Conservation (phyloP, 352 stramenopile species). For the Thraustochytrium sp. region DNA sequence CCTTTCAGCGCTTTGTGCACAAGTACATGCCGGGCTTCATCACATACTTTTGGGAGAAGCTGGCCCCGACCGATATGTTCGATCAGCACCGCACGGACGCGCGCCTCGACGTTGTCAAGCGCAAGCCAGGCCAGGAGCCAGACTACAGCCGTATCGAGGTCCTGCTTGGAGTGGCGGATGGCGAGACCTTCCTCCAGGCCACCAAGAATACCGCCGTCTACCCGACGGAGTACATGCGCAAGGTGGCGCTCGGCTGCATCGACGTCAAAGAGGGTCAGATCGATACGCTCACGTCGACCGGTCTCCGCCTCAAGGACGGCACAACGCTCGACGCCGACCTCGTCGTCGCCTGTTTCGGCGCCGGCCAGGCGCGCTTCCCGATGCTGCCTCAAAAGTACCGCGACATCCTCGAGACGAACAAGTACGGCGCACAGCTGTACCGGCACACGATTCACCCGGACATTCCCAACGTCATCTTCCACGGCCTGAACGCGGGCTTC, state of each 20-base stretch:
- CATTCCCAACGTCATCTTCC: not conserved
- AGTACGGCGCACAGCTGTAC: not conserved
- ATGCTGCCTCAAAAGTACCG: not conserved
- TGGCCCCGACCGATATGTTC: not conserved
- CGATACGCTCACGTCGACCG: not conserved
- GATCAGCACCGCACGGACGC: not conserved
- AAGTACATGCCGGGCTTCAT: not conserved
- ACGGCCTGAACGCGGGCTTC: not conserved
- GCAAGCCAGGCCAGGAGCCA: not conserved
- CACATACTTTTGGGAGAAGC: not conserved
- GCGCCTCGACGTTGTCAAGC: not conserved
- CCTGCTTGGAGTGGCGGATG: not conserved
- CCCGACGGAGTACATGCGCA: not conserved
- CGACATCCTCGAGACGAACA: not conserved
- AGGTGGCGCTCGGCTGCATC: not conserved
- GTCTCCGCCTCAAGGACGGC: not conserved
- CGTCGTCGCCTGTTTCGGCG: not conserved
- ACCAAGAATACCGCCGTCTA: not conserved
- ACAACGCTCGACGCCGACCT: not conserved
- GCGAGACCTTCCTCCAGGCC: not conserved
- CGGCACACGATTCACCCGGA: not conserved
- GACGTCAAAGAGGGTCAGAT: not conserved
- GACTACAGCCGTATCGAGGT: not conserved
- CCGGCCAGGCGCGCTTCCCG: not conserved
- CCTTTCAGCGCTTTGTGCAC: not conserved